Base-by-base conservation (phyloP, 2,329 filamentous ascomycete genomes). In the Trichoderma citrinoviride region DNA sequence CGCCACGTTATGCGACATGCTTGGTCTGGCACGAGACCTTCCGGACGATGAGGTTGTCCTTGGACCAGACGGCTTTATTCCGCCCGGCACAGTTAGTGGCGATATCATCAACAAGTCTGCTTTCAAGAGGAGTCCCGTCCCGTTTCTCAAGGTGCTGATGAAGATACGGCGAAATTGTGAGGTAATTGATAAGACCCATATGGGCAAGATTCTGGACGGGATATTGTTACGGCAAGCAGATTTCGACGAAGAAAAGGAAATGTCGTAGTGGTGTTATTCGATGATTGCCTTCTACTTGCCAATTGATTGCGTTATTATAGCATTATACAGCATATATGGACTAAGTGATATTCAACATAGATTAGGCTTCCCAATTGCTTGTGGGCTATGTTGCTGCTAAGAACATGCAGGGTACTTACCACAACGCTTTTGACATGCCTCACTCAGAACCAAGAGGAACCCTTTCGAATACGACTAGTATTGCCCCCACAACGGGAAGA, bases 21-120 rank as follows among this genome's bases (percentile, higher is more conserved):
- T 90, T 0, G 83, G 86, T 0, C 70, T 90, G 0, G 73, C 78
- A 0, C 78, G 73, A 65, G 55, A 61, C 0, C 44, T 63, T 1
- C 67, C 66, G 0, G 68, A 73, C 0, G 77, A 78, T 6, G 73
- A 1, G 2, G 25, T 67, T 0, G 27, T 15, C 3, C 63, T 71
- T 1, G 66, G 65, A 4, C 49, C 69, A 0, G 73, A 74, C 23
- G 74, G 80, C 0, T 81, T 80, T 57, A 76, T 78, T 6, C 70
- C 71, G 1, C 64, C 49, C 14, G 47, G 64, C 3, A 10, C 14
- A 37, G 19, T 3, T 0, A 41, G 15, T 0, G 69, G 68, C 0
- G 63, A 52, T 0, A 15, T 69, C 4, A 64, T 67, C 1, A 69
- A 68, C 19, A 66, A 41, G 2, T 74, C 73, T 1, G 67, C 43